Evolutionary conservation across 2,329 filamentous ascomycete species (phyloP).

Genomic region (Claviceps sp.): DNA sequence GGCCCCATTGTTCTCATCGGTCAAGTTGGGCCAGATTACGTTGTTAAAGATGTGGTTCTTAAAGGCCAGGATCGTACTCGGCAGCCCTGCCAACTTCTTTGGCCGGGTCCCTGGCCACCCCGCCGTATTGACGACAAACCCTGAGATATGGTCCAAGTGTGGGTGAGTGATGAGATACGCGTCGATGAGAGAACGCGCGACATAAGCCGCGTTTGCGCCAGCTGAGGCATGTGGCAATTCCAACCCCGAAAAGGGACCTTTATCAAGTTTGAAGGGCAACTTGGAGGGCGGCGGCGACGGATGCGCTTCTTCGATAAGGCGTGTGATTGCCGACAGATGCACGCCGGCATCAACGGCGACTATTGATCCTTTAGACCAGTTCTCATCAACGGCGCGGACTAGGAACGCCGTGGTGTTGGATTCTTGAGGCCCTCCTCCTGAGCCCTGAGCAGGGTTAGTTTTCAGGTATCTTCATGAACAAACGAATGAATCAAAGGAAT

Average conservation of each 20-base stretch:
- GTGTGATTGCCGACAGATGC: constrained; percentile 73
- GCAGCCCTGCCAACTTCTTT: constrained; percentile 75
- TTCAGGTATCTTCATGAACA: not conserved
- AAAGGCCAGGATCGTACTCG: constrained; percentile 80
- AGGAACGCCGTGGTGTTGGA: constrained; percentile 82
- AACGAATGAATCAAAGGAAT: too few relatives aligned
- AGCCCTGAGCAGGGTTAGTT: constrained; percentile 43
- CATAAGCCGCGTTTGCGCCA: constrained; percentile 65
- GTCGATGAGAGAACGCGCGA: constrained; percentile 68
- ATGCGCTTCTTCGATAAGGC: constrained; percentile 52
- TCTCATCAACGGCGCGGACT: constrained; percentile 64
- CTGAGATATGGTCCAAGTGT: constrained; percentile 89
- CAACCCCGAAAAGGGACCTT: constrained; percentile 71
- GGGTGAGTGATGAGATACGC: constrained; percentile 90
- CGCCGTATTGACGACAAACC: constrained; percentile 87
- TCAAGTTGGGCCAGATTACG: constrained; percentile 92
- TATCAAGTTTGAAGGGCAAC: constrained; percentile 39
- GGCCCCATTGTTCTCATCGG: constrained; percentile 88
- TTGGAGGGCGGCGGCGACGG: constrained; percentile 17
- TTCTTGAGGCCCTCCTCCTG: constrained; percentile 80
- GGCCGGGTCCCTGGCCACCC: constrained; percentile 66
- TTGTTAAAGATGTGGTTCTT: constrained; percentile 97
- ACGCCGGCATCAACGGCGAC: constrained; percentile 91
- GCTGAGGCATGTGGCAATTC: constrained; percentile 52
- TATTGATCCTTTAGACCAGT: constrained; percentile 72